A percentile compares a stretch with the other conserved stretches of the same genome.
Conservation (phyloP, 202 grass and related monocot species). For the Elaeis oleifera region DNA sequence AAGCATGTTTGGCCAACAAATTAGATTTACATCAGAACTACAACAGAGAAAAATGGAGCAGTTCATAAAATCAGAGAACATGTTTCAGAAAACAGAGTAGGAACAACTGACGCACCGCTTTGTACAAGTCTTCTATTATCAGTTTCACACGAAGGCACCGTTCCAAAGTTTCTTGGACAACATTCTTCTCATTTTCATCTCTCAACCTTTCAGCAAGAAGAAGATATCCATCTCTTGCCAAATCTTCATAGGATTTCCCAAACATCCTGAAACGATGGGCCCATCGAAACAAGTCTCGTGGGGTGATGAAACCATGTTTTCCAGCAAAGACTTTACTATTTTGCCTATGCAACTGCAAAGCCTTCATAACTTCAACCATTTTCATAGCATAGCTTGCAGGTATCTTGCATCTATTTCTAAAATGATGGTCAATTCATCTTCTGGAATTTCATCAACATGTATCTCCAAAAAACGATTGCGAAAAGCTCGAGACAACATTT, state of each 20-base stretch:
- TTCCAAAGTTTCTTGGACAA: slow-evolving; percentile 74
- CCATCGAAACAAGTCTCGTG: slow-evolving; percentile 92
- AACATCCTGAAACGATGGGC: slow-evolving; percentile 64
- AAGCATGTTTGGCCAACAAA: no score
- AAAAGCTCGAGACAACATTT: slow-evolving; percentile 89
- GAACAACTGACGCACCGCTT: slow-evolving; percentile 30
- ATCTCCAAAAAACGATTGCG: slow-evolving; percentile 93
- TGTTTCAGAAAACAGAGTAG: background rate
- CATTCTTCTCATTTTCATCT: slow-evolving; percentile 72
- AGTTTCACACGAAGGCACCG: slow-evolving; percentile 47
- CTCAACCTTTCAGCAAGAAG: slow-evolving; percentile 92
- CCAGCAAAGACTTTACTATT: slow-evolving; percentile 93
- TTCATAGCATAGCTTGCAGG: slow-evolving; percentile 60
- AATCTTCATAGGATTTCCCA: slow-evolving; percentile 69
- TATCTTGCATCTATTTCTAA: slow-evolving; percentile 52
- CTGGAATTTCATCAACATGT: slow-evolving; percentile 96
- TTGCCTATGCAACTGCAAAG: slow-evolving; percentile 70
- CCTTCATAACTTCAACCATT: slow-evolving; percentile 95
- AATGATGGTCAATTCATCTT: slow-evolving; percentile 66
- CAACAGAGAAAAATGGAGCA: slow-evolving; percentile 6
- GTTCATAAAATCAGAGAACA: slow-evolving; percentile 2
- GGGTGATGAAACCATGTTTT: slow-evolving; percentile 96
- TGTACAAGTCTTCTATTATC: slow-evolving; percentile 54
- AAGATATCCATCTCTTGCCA: slow-evolving; percentile 92
- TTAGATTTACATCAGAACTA: background rate